These are phyloP conservation scores for Thelephora terrestris DNA, from an alignment of 1,284 basidiomycete genomes.

Conservation along the genomic window DNA sequence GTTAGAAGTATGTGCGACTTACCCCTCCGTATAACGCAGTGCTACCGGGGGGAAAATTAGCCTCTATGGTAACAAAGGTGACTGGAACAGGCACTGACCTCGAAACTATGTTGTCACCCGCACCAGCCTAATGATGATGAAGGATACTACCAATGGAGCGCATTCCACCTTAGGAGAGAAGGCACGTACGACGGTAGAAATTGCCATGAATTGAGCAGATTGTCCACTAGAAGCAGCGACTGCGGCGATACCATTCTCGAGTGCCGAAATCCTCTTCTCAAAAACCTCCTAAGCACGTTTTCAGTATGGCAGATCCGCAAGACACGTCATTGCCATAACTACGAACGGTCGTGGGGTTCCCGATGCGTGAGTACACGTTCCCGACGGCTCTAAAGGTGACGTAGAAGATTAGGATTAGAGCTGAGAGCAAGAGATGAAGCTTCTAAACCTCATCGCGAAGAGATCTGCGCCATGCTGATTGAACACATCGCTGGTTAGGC, in stretches of 20 bases:
- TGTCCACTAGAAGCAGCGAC: slow-evolving; percentile 76
- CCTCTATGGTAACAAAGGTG: slow-evolving; percentile 1
- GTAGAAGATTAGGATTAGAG: neutral
- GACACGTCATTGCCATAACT: neutral
- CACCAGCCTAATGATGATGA: slow-evolving; percentile 37
- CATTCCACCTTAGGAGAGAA: slow-evolving; percentile 33
- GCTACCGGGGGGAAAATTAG: slow-evolving; percentile 19
- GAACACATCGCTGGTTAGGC: neutral
- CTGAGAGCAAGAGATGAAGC: neutral
- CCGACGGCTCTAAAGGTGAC: slow-evolving; percentile 41
- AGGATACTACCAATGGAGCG: slow-evolving; percentile 58
- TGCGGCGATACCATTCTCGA: slow-evolving; percentile 77
- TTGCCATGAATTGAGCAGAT: slow-evolving; percentile 74
- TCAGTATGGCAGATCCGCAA: neutral
- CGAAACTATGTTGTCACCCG: slow-evolving; percentile 79
- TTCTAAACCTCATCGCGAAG: slow-evolving; percentile 55
- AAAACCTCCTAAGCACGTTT: slow-evolving; percentile 53
- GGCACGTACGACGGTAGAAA: slow-evolving; percentile 46
- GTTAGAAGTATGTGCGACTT: slow-evolving; percentile 14
- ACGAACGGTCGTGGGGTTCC: slow-evolving; percentile 76
- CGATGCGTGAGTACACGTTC: slow-evolving; percentile 71
- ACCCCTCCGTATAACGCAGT: slow-evolving; percentile 63
- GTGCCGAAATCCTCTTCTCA: slow-evolving; percentile 74
- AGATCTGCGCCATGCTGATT: slow-evolving; percentile 73
- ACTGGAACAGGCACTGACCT: slow-evolving; percentile 32